These are phyloP conservation scores for Takakia lepidozioides DNA, from an alignment of 225 moss, liverwort and hornwort genomes.

Conservation along the genomic window DNA sequence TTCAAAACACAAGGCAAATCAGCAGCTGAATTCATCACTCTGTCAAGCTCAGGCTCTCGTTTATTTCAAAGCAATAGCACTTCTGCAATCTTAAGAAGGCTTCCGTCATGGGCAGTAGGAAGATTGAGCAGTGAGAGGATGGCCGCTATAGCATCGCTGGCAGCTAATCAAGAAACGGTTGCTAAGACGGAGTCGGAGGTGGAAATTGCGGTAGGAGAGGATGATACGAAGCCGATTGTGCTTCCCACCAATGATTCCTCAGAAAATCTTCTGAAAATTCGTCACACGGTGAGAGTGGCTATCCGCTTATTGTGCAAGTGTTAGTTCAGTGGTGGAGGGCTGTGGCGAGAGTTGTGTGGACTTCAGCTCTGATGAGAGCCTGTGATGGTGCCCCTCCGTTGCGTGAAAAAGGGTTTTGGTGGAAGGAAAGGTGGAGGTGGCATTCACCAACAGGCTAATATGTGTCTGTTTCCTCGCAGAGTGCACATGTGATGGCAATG, in stretches of 20 bases:
- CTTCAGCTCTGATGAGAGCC: slow-evolving; percentile 3
- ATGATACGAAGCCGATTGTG: slow-evolving; percentile 51
- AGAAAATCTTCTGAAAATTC: slow-evolving; percentile 63
- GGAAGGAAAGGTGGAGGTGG: neutral
- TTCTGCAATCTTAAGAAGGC: slow-evolving; percentile 28
- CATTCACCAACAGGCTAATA: neutral
- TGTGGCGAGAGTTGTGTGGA: neutral
- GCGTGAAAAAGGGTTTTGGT: neutral
- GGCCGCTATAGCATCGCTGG: slow-evolving; percentile 59
- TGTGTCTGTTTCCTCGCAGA: slow-evolving; percentile 29
- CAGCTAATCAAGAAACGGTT: slow-evolving; percentile 79
- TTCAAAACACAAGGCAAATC: slow-evolving; percentile 17
- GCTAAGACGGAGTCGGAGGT: slow-evolving; percentile 61
- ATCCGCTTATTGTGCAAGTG: too few relatives aligned
- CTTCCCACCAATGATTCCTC: slow-evolving; percentile 85
- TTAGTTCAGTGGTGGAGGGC: too few relatives aligned
- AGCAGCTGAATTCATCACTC: slow-evolving; percentile 21
- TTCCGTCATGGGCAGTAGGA: slow-evolving; percentile 23
- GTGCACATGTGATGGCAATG: slow-evolving; percentile 97
- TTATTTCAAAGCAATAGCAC: slow-evolving; percentile 37
- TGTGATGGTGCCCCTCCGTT: too few relatives aligned
- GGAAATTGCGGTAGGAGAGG: slow-evolving; percentile 39
- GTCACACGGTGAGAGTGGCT: slow-evolving; percentile 84
- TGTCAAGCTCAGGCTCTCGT: slow-evolving; percentile 32
- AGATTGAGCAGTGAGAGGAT: slow-evolving; percentile 20